A percentile compares a stretch with the other conserved stretches of the same genome.
These are phyloP conservation scores for Dalbergia cochinchinensis DNA, from an alignment of 306 rosid species.

Conservation along the genomic window DNA sequence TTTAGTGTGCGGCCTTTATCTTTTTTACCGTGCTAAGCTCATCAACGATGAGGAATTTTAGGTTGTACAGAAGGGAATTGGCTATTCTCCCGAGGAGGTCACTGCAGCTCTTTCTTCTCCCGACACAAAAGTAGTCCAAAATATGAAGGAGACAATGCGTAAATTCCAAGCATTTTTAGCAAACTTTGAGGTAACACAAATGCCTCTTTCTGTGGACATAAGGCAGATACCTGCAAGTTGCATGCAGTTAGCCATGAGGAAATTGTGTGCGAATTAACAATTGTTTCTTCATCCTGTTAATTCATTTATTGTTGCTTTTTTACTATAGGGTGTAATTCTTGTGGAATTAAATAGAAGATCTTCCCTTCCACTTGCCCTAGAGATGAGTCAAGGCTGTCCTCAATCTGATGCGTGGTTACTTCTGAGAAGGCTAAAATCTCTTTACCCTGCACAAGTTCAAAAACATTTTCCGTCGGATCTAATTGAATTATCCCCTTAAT, in stretches of 20 bases:
- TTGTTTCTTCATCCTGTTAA: slow-evolving; percentile 31
- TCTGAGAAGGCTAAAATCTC: slow-evolving; percentile 69
- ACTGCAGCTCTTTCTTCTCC: slow-evolving; percentile 76
- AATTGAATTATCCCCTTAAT: slow-evolving; percentile 69
- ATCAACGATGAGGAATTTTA: slow-evolving; percentile 46
- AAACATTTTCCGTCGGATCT: slow-evolving; percentile 41
- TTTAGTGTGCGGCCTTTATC: slow-evolving; percentile 33
- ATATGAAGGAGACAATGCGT: slow-evolving; percentile 71
- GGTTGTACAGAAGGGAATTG: slow-evolving; percentile 82
- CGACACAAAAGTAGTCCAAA: slow-evolving; percentile 54
- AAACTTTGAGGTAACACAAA: slow-evolving; percentile 76
- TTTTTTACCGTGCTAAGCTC: slow-evolving; percentile 22
- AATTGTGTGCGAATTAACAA: slow-evolving; percentile 16
- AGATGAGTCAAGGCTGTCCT: slow-evolving; percentile 81
- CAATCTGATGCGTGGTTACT: slow-evolving; percentile 82
- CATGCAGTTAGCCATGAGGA: slow-evolving; percentile 15
- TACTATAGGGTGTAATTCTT: slow-evolving; percentile 76
- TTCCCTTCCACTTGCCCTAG: slow-evolving; percentile 72
- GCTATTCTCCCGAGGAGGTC: slow-evolving; percentile 80
- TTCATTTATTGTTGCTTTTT: slow-evolving; percentile 28
- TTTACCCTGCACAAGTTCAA: slow-evolving; percentile 44
- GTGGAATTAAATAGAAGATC: slow-evolving; percentile 65
- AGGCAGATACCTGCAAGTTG: slow-evolving; percentile 23
- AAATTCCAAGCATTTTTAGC: slow-evolving; percentile 74
- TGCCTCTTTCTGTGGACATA: neutral